Evolutionary conservation across 176 grass and related monocot species (phyloP).

Genomic region (Avena insularis): DNA sequence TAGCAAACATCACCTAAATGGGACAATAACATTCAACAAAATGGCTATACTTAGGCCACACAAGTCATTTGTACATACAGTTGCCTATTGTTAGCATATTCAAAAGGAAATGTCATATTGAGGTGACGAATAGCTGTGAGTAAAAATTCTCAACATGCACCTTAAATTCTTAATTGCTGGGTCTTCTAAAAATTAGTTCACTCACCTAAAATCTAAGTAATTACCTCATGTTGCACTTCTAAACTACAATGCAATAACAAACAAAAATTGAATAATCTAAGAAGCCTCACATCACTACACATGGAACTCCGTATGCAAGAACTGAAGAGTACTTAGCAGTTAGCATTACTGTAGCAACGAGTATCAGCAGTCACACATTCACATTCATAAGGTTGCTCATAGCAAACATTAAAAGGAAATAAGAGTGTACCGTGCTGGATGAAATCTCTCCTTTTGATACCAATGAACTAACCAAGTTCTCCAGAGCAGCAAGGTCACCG

Average conservation of each 20-base stretch:
- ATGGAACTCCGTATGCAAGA: slow-evolving; percentile 1
- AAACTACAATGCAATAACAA: slow-evolving; percentile 19
- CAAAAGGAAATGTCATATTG: slow-evolving; percentile 5
- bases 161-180: slow-evolving; percentile 13
- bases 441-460: slow-evolving; percentile 87
- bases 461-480: slow-evolving; percentile 81
- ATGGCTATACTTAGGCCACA: slow-evolving; percentile 2
- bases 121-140: neutral
- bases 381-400: slow-evolving; percentile 21
- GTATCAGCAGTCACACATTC: slow-evolving; percentile 26
- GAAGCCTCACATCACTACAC: neutral
- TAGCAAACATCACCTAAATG: slow-evolving; percentile 8
- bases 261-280: neutral
- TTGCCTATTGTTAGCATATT: neutral
- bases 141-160: slow-evolving; percentile 10
- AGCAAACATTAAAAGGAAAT: slow-evolving; percentile 34
- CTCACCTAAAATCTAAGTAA: neutral
- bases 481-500: slow-evolving; percentile 85
- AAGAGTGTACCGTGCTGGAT: slow-evolving; percentile 64
- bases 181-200: slow-evolving; percentile 21
- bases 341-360: slow-evolving; percentile 15
- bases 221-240: slow-evolving; percentile 16
- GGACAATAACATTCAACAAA: neutral
- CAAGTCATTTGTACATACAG: slow-evolving; percentile 19
- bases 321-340: neutral